A percentile compares a stretch with the other conserved stretches of the same genome.
Evolutionary conservation across 169 alveolate species (phyloP).

Genomic region (Theileria annulata): DNA sequence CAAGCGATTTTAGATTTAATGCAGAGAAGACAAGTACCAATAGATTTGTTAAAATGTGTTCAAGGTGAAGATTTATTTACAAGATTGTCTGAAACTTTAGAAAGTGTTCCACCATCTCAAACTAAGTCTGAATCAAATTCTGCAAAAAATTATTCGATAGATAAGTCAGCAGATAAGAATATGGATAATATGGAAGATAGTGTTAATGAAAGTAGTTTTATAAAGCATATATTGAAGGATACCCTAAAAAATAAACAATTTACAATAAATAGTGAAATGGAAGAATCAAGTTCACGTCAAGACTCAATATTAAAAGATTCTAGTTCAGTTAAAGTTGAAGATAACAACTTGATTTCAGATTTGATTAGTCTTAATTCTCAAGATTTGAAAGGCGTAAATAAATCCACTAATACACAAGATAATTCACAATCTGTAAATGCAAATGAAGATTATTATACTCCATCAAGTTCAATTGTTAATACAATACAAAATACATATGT

Average conservation of each 20-base stretch:
- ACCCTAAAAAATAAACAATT: background rate
- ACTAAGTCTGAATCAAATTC: background rate
- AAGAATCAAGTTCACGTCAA: background rate
- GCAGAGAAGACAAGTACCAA: constrained; percentile 62
- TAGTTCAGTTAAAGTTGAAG: background rate
- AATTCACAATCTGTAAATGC: background rate
- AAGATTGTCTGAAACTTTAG: constrained; percentile 5
- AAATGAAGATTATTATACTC: background rate
- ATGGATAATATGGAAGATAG: background rate
- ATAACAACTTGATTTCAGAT: background rate
- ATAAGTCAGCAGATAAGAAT: background rate
- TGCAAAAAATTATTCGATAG: background rate
- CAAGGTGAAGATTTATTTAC: constrained; percentile 39
- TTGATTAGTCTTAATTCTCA: background rate
- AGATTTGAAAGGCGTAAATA: too few species aligned
- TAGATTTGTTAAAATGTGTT: constrained; percentile 34
- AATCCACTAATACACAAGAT: background rate
- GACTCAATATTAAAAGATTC: background rate
- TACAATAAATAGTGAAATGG: background rate
- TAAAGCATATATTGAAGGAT: background rate
- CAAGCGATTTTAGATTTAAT: constrained; percentile 55
- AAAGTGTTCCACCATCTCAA: background rate
- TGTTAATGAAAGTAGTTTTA: background rate
- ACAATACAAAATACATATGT: background rate
- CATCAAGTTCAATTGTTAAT: background rate